A percentile compares a stretch with the other conserved stretches of the same genome.
These are phyloP conservation scores for Bruguiera parviflora DNA, from an alignment of 345 rosid species.

Conservation along the genomic window DNA sequence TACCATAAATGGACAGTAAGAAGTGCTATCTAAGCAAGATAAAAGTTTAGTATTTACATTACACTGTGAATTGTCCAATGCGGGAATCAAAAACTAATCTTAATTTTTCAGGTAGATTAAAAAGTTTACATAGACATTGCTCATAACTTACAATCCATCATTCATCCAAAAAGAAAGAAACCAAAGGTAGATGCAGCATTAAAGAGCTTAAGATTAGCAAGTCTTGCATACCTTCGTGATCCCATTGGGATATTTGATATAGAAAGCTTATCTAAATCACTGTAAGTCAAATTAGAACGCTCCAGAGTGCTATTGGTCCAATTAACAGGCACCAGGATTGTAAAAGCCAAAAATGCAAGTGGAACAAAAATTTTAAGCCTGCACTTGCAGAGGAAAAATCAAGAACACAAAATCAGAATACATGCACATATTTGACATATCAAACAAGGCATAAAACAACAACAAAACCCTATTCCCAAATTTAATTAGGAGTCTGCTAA, in stretches of 20 bases:
- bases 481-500: no score
- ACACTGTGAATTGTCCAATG: no score
- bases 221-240: slow-evolving; percentile 53
- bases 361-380: slow-evolving; percentile 89
- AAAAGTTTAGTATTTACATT: no score
- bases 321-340: slow-evolving; percentile 77
- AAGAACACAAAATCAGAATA: slow-evolving; percentile 1
- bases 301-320: slow-evolving; percentile 72
- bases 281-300: slow-evolving; percentile 50
- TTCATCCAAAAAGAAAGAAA: neutral
- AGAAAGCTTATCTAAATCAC: slow-evolving; percentile 79
- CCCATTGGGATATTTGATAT: slow-evolving; percentile 81
- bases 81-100: neutral
- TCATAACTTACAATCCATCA: neutral
- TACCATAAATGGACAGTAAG: no score
- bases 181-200: neutral
- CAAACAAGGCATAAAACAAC: neutral
- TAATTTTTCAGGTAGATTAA: neutral
- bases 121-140: neutral
- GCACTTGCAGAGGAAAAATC: slow-evolving; percentile 23
- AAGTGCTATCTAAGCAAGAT: no score
- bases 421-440: neutral
- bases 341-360: slow-evolving; percentile 61
- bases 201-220: slow-evolving; percentile 12
- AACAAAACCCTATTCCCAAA: no score